Percentiles rank a stretch among this genome's conserved stretches.
These are phyloP conservation scores for Aspergillus quadrilineatus DNA, from an alignment of 2,329 filamentous ascomycete genomes.

Conservation along the genomic window DNA sequence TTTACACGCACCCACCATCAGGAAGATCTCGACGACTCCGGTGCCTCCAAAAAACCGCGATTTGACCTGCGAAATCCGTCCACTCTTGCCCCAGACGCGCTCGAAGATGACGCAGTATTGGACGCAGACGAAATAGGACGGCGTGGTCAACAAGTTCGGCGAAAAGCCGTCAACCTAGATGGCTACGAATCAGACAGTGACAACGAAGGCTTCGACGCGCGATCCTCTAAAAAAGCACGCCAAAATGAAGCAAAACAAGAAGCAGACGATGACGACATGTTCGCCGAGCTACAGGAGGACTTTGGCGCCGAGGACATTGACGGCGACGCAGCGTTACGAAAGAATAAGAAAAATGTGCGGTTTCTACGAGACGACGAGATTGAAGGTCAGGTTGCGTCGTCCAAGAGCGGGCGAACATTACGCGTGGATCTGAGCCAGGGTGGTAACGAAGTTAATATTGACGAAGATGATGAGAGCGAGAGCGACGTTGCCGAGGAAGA, in stretches of 20 bases:
- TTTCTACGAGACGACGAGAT: constrained; percentile 67
- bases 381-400: constrained; percentile 72
- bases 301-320: constrained; percentile 54
- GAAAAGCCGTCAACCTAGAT: constrained; percentile 92
- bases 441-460: constrained; percentile 57
- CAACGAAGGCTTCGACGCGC: constrained; percentile 81
- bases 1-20: constrained; percentile 73
- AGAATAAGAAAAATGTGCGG: constrained; percentile 62
- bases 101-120: constrained; percentile 72
- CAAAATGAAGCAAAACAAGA: constrained; percentile 34
- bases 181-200: constrained; percentile 94
- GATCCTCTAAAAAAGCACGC: constrained; percentile 62
- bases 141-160: constrained; percentile 71
- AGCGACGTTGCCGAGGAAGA: constrained; percentile 65
- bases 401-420: constrained; percentile 72
- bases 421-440: constrained; percentile 54
- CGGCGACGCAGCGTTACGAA: constrained; percentile 51
- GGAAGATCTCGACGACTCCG: constrained; percentile 47
- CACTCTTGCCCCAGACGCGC: constrained; percentile 78
- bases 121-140: constrained; percentile 90
- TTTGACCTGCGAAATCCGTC: constrained; percentile 96
- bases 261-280: constrained; percentile 69
- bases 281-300: constrained; percentile 67
- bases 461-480: constrained; percentile 58
- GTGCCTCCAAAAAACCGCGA: constrained; percentile 71